phyloP scores from a whole-genome alignment of 2,329 filamentous ascomycete species.

The Verticillium nonalfalfae region DNA sequence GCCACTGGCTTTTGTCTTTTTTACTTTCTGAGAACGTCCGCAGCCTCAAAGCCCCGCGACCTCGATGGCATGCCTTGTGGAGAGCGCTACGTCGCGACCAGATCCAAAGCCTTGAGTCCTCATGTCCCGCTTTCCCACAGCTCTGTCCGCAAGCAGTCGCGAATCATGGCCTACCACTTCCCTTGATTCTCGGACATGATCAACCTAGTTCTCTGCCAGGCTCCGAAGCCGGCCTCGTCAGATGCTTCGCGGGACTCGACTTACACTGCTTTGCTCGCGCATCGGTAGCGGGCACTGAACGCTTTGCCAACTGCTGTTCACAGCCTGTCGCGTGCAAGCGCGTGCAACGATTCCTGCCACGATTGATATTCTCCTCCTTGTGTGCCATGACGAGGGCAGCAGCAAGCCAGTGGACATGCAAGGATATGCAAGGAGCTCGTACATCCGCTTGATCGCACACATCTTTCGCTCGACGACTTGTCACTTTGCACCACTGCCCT shows the following conservation, averaged over 20 bases:
- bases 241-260: neutral
- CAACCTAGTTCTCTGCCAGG: neutral
- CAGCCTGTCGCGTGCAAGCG: neutral
- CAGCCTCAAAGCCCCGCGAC: neutral
- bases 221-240: neutral
- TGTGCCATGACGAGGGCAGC: neutral
- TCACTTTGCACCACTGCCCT: neutral
- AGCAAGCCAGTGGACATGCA: neutral
- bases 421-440: neutral
- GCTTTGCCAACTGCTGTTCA: neutral
- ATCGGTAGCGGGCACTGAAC: neutral
- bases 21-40: neutral
- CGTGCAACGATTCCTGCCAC: neutral
- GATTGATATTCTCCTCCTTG: neutral
- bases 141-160: neutral
- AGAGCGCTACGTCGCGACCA: neutral
- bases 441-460: neutral
- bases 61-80: neutral
- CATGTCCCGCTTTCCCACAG: neutral
- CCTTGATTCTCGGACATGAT: neutral
- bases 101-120: neutral
- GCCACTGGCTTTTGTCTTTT: neutral
- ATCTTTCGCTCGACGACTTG: no score
- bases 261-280: neutral
- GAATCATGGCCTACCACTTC: neutral